Conservation (phyloP, 495 filamentous ascomycete species). For the Aspergillus steynii region DNA sequence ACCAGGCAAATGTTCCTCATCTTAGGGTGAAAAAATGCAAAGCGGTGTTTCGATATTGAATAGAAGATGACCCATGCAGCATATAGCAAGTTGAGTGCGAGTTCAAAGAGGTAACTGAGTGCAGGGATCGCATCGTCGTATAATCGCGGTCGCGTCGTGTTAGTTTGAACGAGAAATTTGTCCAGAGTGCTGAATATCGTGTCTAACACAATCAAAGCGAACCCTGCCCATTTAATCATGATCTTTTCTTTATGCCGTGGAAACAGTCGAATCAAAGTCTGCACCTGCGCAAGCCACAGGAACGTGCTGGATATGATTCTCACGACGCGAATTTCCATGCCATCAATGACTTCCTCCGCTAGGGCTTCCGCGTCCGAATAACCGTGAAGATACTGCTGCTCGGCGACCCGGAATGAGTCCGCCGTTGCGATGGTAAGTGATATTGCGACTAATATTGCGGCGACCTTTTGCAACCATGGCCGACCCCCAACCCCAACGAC, state of each 20-base stretch:
- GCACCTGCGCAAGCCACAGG: conserved; percentile 95
- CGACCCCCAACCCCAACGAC: conserved; percentile 85
- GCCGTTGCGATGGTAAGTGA: conserved; percentile 91
- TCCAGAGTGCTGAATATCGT: conserved; percentile 86
- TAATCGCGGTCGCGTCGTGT: conserved; percentile 60
- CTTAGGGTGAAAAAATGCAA: conserved; percentile 88
- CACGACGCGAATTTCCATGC: conserved; percentile 81
- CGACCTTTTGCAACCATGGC: conserved; percentile 95
- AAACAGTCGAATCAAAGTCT: conserved; percentile 93
- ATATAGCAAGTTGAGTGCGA: conserved; percentile 86
- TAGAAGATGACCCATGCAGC: conserved; percentile 97
- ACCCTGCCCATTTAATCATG: conserved; percentile 97
- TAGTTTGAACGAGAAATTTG: conserved; percentile 69
- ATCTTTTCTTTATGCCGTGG: conserved; percentile 96
- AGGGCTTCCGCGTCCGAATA: conserved; percentile 71
- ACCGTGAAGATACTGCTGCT: conserved; percentile 71
- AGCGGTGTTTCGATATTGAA: conserved; percentile 84
- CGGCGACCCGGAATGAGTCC: conserved; percentile 82
- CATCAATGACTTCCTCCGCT: conserved; percentile 72
- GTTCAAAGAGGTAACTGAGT: conserved; percentile 88
- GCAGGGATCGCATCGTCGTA: conserved; percentile 91
- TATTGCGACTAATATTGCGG: conserved; percentile 84
- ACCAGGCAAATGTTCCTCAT: conserved; percentile 92
- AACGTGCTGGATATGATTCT: conserved; percentile 92
- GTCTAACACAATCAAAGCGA: conserved; percentile 87